Evolutionary conservation across 495 filamentous ascomycete species (phyloP).

Genomic region (Amorphotheca resinae): DNA sequence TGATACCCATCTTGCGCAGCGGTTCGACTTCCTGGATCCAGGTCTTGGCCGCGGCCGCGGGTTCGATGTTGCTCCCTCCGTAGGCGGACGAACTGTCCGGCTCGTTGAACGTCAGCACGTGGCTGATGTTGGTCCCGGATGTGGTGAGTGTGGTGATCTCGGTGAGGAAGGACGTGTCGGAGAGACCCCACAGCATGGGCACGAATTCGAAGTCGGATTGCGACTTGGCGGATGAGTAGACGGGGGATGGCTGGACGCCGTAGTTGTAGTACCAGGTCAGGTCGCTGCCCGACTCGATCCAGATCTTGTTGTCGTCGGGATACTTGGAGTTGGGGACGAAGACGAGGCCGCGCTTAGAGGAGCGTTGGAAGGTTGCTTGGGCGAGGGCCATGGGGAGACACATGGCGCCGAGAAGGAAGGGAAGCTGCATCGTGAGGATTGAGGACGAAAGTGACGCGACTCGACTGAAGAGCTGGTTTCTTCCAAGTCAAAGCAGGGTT

Average conservation of each 20-base stretch:
- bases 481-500: no score
- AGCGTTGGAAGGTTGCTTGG: conserved; percentile 26
- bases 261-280: conserved; percentile 85
- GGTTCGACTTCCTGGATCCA: conserved; percentile 60
- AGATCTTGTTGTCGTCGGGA: conserved; percentile 46
- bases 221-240: conserved; percentile 24
- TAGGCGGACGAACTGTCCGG: conserved; percentile 40
- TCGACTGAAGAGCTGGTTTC: no score
- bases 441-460: no score
- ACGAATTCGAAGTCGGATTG: conserved; percentile 53
- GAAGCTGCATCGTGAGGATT: background rate
- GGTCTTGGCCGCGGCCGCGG: conserved; percentile 43
- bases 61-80: conserved; percentile 48
- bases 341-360: conserved; percentile 58
- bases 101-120: conserved; percentile 65
- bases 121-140: conserved; percentile 43
- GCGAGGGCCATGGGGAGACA: conserved; percentile 16
- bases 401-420: background rate
- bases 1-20: conserved; percentile 40
- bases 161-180: conserved; percentile 40
- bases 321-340: conserved; percentile 40
- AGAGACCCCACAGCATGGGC: conserved; percentile 59
- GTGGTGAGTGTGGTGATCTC: conserved; percentile 37
- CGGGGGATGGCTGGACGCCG: conserved; percentile 34
- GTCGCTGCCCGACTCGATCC: conserved; percentile 37